Evolutionary conservation across 306 rosid species (phyloP).

Genomic region (Mucuna pruriens): DNA sequence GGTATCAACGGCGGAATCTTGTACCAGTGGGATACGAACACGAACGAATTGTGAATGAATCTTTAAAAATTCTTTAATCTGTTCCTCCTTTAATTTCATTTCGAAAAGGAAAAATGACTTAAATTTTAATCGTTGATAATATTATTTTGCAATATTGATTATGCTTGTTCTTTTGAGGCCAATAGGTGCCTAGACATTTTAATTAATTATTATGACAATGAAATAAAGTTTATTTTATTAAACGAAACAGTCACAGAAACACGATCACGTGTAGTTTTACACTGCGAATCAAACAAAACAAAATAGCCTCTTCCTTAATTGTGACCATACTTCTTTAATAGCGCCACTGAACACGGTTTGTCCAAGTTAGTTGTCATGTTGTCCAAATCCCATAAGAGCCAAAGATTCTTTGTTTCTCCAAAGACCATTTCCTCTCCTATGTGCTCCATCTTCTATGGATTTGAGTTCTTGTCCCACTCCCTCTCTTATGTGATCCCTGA

Average conservation of each 20-base stretch:
- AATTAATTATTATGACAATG: not conserved
- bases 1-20: no score
- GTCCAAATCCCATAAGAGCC: slow-evolving; percentile 25
- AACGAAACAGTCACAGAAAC: not conserved
- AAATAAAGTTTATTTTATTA: not conserved
- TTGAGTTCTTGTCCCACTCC: slow-evolving; percentile 38
- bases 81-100: no score
- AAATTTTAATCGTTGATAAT: not conserved
- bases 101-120: not conserved
- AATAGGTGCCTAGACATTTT: not conserved
- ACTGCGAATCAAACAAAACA: not conserved
- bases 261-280: not conserved
- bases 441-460: slow-evolving; percentile 26
- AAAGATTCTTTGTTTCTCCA: slow-evolving; percentile 44
- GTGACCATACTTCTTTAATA: slow-evolving; percentile 24
- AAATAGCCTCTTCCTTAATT: not conserved
- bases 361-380: slow-evolving; percentile 40
- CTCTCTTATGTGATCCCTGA: not conserved
- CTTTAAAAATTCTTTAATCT: not conserved
- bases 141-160: not conserved
- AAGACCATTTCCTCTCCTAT: not conserved
- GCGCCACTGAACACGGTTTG: slow-evolving; percentile 38
- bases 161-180: not conserved
- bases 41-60: not conserved
- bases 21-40: not conserved